Conservation (phyloP, 2,329 filamentous ascomycete species). For the Paraphaeosphaeria minitans region DNA sequence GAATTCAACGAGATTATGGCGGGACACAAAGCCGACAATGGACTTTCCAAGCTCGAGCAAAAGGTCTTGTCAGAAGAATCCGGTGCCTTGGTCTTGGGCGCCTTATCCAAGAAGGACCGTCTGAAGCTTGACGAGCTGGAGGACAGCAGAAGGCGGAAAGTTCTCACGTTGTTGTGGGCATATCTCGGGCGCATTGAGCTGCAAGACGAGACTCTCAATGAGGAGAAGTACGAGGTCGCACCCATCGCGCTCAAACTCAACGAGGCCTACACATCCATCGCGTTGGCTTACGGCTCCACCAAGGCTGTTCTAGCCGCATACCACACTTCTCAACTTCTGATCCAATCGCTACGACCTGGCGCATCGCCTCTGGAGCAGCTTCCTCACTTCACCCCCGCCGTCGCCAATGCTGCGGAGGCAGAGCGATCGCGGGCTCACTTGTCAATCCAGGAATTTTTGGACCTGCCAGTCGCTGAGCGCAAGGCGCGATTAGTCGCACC, state of each 20-base stretch:
- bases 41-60: constrained; percentile 82
- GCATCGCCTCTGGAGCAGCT: constrained; percentile 90
- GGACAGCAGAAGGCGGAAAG: constrained; percentile 79
- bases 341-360: constrained; percentile 85
- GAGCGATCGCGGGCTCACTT: constrained; percentile 67
- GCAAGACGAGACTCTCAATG: constrained; percentile 75
- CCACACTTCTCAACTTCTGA: constrained; percentile 80
- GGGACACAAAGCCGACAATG: constrained; percentile 78
- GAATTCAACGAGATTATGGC: constrained; percentile 80
- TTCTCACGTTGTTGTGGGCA: constrained; percentile 89
- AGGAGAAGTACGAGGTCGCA: constrained; percentile 86
- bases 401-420: constrained; percentile 70
- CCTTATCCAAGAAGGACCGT: constrained; percentile 75
- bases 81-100: constrained; percentile 57
- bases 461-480: constrained; percentile 74
- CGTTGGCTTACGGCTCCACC: constrained; percentile 85
- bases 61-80: constrained; percentile 70
- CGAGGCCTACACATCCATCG: constrained; percentile 83
- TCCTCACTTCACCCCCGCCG: constrained; percentile 75
- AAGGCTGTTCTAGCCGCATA: constrained; percentile 82
- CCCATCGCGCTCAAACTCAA: constrained; percentile 85
- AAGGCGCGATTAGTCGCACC: constrained; percentile 72
- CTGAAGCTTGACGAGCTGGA: constrained; percentile 80
- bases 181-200: constrained; percentile 90
- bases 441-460: constrained; percentile 87